Conservation (phyloP, 2,329 filamentous ascomycete species). For the Diaporthe australafricana region DNA sequence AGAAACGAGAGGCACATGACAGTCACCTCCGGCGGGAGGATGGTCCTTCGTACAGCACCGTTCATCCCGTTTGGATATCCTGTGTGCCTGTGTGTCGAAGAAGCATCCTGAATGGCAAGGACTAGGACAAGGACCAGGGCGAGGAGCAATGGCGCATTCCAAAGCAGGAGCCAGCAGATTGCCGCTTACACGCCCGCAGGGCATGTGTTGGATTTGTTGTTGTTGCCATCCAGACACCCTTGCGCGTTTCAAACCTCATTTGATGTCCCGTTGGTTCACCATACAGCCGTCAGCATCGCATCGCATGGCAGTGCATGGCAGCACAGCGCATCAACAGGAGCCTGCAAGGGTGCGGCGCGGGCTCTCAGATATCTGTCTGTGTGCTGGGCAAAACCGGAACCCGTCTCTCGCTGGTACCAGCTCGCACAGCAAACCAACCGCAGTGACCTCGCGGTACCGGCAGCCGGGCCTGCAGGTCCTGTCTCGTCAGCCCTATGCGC, state of each 20-base stretch:
- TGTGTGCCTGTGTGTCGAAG: background rate
- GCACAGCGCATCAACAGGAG: constrained; percentile 10
- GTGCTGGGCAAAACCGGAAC: background rate
- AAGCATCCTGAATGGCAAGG: background rate
- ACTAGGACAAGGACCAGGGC: background rate
- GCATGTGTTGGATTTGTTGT: background rate
- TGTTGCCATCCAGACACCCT: constrained; percentile 13
- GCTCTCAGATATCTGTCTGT: background rate
- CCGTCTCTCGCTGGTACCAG: background rate
- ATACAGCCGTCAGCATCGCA: constrained; percentile 13
- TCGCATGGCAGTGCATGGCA: background rate
- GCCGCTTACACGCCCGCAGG: background rate
- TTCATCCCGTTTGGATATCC: background rate
- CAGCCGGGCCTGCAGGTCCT: constrained; percentile 18
- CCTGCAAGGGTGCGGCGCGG: constrained; percentile 12
- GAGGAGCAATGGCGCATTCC: background rate
- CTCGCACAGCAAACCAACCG: background rate
- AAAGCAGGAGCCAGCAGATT: background rate
- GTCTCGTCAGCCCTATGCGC: constrained; percentile 34
- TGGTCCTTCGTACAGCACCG: background rate
- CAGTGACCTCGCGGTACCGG: background rate
- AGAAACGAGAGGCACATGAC: constrained; percentile 25
- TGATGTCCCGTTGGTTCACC: background rate
- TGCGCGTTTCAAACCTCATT: constrained; percentile 28
- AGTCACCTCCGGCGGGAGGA: background rate